Evolutionary conservation across 1,284 basidiomycete genomes (phyloP), one percentile per base, ranked within the genome.

Genomic region (Pseudozyma pruni): DNA sequence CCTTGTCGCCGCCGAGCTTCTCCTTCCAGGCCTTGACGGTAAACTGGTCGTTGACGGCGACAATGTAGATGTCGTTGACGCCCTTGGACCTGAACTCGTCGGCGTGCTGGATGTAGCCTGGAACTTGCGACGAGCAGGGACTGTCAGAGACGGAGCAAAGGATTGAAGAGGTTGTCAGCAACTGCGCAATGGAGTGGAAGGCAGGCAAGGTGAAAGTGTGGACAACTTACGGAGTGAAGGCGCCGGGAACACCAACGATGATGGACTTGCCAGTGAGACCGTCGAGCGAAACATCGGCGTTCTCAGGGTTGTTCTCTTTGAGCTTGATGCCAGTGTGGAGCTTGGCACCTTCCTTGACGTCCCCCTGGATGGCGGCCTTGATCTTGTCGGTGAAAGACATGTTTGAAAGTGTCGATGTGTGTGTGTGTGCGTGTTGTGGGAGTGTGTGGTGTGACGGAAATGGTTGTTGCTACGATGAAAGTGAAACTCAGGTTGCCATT

Each of bases 91-190:
- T 50, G 61, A 81, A 75, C 33, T 57, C 63, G n/a, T 70, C 46
- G 17, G 72, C 68, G 41, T 75, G 60, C 45, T 60, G 46, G 37
- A 81, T 56, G 75, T 80, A 81, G 51, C 76, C 78, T 10, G 79
- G 79, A n/a, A 81, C 79, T 37, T 81, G 79, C 25, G 60, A 71
- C 13, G 79, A 80, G 68, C 79, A 81, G 32, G 79, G 75, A 43
- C 59, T 62, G 39, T 6, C 17, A n/a, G 43, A 52, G 44, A 33
- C 23, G 31, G 20, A 37, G n/a, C 25, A 50, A 39, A 16, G 50
- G 20, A 43, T 47, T 37, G 34, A 48, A 31, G 16, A 29, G 27
- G 11, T 11, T 29, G 27, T 17, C 16, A 41, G 22, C 22, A 16
- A 23, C 22, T 23, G 10, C 22, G 20, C n/a, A n/a, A n/a, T n/a